Percentiles rank a stretch among this genome's conserved stretches.
These are phyloP conservation scores for Microbotryum violaceum DNA, from an alignment of 1,284 basidiomycete species.

Conservation along the genomic window DNA sequence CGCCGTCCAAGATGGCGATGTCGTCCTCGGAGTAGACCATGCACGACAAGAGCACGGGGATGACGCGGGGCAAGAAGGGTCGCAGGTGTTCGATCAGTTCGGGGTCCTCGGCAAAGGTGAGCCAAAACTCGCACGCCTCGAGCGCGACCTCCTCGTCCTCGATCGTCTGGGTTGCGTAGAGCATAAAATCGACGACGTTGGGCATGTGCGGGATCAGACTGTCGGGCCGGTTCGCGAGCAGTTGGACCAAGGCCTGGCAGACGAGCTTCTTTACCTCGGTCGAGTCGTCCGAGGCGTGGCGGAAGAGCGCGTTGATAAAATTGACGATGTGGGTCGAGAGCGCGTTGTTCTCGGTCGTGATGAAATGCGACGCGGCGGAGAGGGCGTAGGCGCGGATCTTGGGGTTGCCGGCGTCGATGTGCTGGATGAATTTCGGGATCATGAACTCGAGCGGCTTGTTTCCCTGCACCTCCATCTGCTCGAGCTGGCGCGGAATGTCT, in stretches of 20 bases:
- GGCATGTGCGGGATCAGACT: conserved; percentile 93
- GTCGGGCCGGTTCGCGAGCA: conserved; percentile 86
- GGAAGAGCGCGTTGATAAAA: conserved; percentile 89
- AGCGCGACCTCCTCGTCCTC: conserved; percentile 78
- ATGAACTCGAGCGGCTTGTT: conserved; percentile 71
- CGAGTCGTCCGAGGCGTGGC: conserved; percentile 85
- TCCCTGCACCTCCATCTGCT: conserved; percentile 74
- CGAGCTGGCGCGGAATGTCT: conserved; percentile 91
- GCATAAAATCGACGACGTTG: conserved; percentile 97
- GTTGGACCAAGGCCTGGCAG: conserved; percentile 88
- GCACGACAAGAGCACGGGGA: conserved; percentile 86
- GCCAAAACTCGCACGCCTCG: conserved; percentile 99
- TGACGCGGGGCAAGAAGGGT: conserved; percentile 77
- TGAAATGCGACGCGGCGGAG: conserved; percentile 87
- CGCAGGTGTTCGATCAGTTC: conserved; percentile 74
- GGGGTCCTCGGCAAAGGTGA: conserved; percentile 94
- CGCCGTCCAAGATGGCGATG: conserved; percentile 87
- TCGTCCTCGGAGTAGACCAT: conserved; percentile 98
- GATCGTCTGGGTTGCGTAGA: conserved; percentile 95
- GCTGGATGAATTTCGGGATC: conserved; percentile 88
- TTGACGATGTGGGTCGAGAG: conserved; percentile 65
- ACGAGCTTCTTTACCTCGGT: conserved; percentile 90
- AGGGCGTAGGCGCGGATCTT: conserved; percentile 92
- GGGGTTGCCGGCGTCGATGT: conserved; percentile 53
- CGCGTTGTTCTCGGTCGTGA: conserved; percentile 55